These are phyloP conservation scores for Ophiostoma sp. DNA, from an alignment of 2,329 filamentous ascomycete genomes.

Conservation along the genomic window DNA sequence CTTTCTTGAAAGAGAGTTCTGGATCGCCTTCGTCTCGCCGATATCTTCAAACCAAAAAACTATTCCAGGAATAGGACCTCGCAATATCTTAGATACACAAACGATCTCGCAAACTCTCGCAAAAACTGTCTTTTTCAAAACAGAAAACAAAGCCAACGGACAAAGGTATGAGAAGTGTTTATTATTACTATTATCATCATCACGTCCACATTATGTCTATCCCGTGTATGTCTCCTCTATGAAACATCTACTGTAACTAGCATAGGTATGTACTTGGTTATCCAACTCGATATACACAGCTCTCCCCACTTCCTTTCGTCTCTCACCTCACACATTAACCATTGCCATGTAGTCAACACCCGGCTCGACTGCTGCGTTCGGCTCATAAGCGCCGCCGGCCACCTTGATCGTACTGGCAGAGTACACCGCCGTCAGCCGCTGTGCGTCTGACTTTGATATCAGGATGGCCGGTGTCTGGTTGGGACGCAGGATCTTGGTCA, in stretches of 20 bases:
- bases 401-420: conserved; percentile 27
- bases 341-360: conserved; percentile 35
- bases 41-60: not conserved
- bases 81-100: too few species aligned
- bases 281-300: not conserved
- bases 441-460: conserved; percentile 31
- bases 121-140: too few species aligned
- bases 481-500: conserved; percentile 53
- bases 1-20: not conserved
- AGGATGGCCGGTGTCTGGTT: conserved; percentile 28
- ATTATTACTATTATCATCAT: not conserved
- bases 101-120: too few species aligned
- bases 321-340: conserved; percentile 31
- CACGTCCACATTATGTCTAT: not conserved
- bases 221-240: not conserved
- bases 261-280: not conserved
- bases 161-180: not conserved
- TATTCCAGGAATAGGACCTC: not conserved
- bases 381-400: too few species aligned
- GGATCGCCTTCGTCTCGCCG: not conserved
- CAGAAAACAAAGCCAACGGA: not conserved
- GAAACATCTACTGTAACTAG: not conserved
- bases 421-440: conserved; percentile 32
- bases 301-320: not conserved
- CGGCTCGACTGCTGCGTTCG: not conserved